Conservation (phyloP, 2,329 filamentous ascomycete genomes). For the Endoconidiophora laricicola region DNA sequence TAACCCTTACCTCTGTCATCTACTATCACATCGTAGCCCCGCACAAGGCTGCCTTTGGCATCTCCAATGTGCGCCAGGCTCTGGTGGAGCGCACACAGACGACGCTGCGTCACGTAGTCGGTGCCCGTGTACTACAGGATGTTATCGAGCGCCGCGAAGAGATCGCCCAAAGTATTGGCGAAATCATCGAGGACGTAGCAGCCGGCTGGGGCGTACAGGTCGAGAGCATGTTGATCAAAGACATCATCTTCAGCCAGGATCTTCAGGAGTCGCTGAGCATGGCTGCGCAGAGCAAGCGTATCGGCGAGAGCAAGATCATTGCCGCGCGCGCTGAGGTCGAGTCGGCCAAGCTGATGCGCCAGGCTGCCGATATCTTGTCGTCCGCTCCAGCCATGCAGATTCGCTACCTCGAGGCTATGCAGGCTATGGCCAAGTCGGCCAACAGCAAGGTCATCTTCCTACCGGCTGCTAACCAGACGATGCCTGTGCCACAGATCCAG, state of each 20-base stretch:
- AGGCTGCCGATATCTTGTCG: constrained; percentile 84
- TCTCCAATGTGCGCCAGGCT: constrained; percentile 87
- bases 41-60: constrained; percentile 94
- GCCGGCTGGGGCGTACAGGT: constrained; percentile 88
- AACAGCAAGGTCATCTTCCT: constrained; percentile 82
- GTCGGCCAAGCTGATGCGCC: constrained; percentile 79
- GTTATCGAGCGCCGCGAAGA: constrained; percentile 98
- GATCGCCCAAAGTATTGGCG: constrained; percentile 82
- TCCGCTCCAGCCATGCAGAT: constrained; percentile 96
- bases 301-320: constrained; percentile 97
- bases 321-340: constrained; percentile 95
- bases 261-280: constrained; percentile 93
- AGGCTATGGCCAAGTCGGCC: constrained; percentile 89
- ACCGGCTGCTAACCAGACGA: constrained; percentile 40
- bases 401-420: constrained; percentile 95
- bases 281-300: constrained; percentile 96
- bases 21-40: constrained; percentile 96
- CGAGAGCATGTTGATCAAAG: constrained; percentile 98
- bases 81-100: constrained; percentile 96
- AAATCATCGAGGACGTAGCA: constrained; percentile 95
- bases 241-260: constrained; percentile 93
- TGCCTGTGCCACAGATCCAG: constrained; percentile 29
- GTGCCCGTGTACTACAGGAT: constrained; percentile 87
- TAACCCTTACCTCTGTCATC: constrained; percentile 89
- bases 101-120: constrained; percentile 89